Evolutionary conservation across 768 basidiomycete genomes (phyloP).

Genomic region (Russula earlei): DNA sequence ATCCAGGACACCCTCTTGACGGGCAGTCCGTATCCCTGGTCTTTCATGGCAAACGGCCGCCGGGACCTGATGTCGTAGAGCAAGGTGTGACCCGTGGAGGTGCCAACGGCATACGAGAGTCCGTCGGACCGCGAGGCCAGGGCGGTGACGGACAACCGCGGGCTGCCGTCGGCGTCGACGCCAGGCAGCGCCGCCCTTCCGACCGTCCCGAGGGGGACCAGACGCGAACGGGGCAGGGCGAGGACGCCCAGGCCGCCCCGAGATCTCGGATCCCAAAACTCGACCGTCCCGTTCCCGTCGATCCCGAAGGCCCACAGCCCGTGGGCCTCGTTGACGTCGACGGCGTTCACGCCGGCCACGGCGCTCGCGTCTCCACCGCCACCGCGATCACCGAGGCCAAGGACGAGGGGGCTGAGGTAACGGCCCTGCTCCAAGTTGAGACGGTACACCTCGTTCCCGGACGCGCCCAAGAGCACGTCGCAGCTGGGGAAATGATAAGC

Average conservation of each 20-base stretch:
- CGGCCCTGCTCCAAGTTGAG: conserved; percentile 94
- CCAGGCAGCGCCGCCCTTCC: conserved; percentile 29
- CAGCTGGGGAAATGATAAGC: conserved; percentile 93
- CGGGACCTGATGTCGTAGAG: conserved; percentile 89
- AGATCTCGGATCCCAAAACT: conserved; percentile 95
- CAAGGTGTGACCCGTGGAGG: conserved; percentile 88
- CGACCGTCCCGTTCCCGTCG: conserved; percentile 78
- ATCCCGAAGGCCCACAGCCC: conserved; percentile 84
- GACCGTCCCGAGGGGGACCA: conserved; percentile 34
- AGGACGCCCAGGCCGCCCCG: conserved; percentile 65
- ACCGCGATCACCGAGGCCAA: conserved; percentile 28
- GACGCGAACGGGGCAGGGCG: conserved; percentile 43
- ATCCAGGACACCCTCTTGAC: conserved; percentile 84
- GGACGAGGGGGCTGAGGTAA: conserved; percentile 72
- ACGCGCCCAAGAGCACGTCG: conserved; percentile 76
- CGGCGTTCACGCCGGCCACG: conserved; percentile 77
- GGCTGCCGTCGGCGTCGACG: conserved; percentile 27
- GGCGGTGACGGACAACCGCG: conserved; percentile 62
- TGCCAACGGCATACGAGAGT: conserved; percentile 88
- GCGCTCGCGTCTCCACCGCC: conserved; percentile 39
- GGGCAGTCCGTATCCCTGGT: conserved; percentile 93
- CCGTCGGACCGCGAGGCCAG: conserved; percentile 82
- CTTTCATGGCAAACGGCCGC: conserved; percentile 78
- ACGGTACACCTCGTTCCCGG: conserved; percentile 83
- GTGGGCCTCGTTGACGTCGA: conserved; percentile 91